A percentile compares a stretch with the other conserved stretches of the same genome.
Conservation (phyloP, 192 early-diverging fungal genomes). For the Entrophospora sp. region DNA sequence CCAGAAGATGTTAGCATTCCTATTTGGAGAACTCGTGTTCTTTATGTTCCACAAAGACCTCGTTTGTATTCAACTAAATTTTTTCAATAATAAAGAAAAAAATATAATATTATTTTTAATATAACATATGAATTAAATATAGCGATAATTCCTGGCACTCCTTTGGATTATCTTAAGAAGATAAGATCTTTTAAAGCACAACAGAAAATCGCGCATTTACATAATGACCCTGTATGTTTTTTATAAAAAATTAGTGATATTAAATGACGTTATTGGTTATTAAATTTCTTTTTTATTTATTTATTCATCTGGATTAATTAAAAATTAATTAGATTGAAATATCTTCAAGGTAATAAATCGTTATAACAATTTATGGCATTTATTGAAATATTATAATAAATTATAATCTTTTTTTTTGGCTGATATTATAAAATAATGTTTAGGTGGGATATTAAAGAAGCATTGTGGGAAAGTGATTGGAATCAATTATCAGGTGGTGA, state of each 20-base stretch:
- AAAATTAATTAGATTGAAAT: conserved; percentile 9
- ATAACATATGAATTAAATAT: not conserved
- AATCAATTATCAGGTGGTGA: conserved; percentile 77
- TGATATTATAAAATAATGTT: conserved; percentile 26
- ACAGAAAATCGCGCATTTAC: conserved; percentile 23
- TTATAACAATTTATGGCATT: not conserved
- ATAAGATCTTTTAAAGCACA: conserved; percentile 48
- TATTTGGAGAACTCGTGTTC: conserved; percentile 64
- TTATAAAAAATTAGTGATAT: not conserved
- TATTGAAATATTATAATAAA: not conserved
- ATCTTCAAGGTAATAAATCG: not conserved
- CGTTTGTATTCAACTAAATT: not conserved
- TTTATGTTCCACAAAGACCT: conserved; percentile 82
- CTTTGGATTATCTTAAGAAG: conserved; percentile 55
- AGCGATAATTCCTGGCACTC: conserved; percentile 63
- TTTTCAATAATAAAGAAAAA: not conserved
- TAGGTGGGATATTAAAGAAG: conserved; percentile 60
- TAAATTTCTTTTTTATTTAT: conserved; percentile 12
- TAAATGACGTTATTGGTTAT: not conserved
- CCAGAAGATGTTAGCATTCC: conserved; percentile 54
- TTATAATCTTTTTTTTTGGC: conserved; percentile 2
- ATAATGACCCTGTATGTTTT: conserved; percentile 48
- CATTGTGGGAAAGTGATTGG: conserved; percentile 70
- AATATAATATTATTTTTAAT: not conserved
- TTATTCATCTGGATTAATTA: no score